Base-by-base conservation (phyloP, 768 basidiomycete species). In the Mycena galopus region DNA sequence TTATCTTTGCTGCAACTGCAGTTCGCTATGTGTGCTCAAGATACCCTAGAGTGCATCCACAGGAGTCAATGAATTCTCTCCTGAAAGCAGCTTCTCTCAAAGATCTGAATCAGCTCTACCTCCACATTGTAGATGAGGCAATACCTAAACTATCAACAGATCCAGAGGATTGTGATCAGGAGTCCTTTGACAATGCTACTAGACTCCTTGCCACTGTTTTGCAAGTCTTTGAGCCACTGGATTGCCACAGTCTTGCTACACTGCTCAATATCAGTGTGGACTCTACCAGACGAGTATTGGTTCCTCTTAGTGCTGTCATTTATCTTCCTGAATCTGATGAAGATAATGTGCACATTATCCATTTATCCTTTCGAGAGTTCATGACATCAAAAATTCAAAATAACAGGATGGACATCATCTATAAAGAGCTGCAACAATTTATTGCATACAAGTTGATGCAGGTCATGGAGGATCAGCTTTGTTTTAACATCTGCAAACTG, bases 341-440 rank as follows among this genome's bases (percentile, higher is more conserved):
- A 4, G 56, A 11, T 1, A 12, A 9, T n/a, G 23, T 65, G 0
- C 12, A 50, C 14, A 58, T 67, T 12, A 47, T 58, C 47, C 65
- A 67, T 35, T 29, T 67, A 9, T 67, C 65, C 3, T 67, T 67
- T 30, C 19, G 65, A 47, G 65, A 67, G 8, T 67, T 67, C 23
- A 58, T 67, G 65, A 58, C 4, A 17, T 57, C 29, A 14, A 5
- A 50, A 1, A 12, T 67, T n/a, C n/a, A n/a, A n/a, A n/a, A n/a
- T n/a, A n/a, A n/a, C n/a, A n/a, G n/a, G n/a, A n/a, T n/a, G n/a
- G n/a, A n/a, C n/a, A n/a, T n/a, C n/a, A n/a, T n/a, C n/a, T n/a
- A n/a, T 35, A 21, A 44, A 19, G 10, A 27, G 19, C 2, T 2
- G 19, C 47, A 51, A 4, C 10, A 7, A 21, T 25, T 6, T 57